phyloP scores from a whole-genome alignment of 306 rosid genomes.

The Cucumis hystrix region DNA sequence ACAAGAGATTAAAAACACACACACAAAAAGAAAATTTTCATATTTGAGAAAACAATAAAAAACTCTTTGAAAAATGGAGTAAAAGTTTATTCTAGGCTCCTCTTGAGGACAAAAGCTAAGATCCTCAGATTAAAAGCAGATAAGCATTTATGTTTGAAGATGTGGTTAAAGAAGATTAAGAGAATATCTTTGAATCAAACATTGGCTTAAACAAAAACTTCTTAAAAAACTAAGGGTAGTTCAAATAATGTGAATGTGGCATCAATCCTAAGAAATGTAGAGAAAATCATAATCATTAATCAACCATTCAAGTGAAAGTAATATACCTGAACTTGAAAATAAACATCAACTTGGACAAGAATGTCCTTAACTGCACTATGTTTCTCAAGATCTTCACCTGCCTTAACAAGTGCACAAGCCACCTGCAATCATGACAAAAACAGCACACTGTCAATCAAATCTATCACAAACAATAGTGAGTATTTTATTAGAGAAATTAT shows the following conservation, averaged over 20 bases:
- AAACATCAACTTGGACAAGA: slow-evolving; percentile 34
- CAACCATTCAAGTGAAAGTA: not conserved
- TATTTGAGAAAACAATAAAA: not conserved
- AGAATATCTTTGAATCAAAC: not conserved
- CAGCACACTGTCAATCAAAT: not conserved
- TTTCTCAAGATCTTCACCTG: slow-evolving; percentile 24
- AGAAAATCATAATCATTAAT: not conserved
- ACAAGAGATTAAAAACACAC: not conserved
- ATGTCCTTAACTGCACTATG: slow-evolving; percentile 24
- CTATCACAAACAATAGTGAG: not conserved
- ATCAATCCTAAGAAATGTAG: not conserved
- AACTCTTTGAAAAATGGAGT: not conserved
- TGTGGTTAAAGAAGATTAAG: not conserved
- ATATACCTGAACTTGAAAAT: slow-evolving; percentile 40
- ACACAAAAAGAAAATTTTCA: not conserved
- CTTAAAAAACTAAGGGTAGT: not conserved
- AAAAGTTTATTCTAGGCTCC: not conserved
- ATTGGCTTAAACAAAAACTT: not conserved
- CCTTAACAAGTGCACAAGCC: slow-evolving; percentile 36
- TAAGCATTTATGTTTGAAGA: not conserved
- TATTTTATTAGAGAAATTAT: not conserved
- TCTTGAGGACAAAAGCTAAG: not conserved
- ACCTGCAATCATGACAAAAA: slow-evolving; percentile 15
- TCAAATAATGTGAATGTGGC: not conserved
- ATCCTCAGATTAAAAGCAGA: not conserved